Percentiles rank a stretch among this genome's conserved stretches.
These are phyloP conservation scores for Ligustrum vulgare DNA, from an alignment of 257 asterid species.

Conservation along the genomic window DNA sequence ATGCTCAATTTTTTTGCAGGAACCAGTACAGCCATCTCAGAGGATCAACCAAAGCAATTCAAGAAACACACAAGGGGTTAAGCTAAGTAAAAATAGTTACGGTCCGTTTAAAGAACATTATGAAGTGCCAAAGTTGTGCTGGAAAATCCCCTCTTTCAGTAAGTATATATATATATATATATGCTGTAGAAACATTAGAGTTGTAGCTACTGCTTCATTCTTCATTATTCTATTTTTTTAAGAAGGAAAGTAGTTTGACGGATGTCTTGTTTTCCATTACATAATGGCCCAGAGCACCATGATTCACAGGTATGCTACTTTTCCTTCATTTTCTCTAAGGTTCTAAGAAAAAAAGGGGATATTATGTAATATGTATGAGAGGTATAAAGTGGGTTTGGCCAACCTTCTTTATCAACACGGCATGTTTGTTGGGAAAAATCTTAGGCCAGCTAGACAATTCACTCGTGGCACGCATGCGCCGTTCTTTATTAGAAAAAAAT, in stretches of 20 bases:
- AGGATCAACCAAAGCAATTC: too few species aligned
- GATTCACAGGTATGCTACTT: conserved; percentile 49
- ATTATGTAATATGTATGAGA: neutral
- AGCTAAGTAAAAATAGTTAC: conserved; percentile 15
- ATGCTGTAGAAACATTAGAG: neutral
- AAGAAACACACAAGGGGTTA: conserved; percentile 26
- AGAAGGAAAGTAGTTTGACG: conserved; percentile 37
- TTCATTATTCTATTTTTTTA: neutral
- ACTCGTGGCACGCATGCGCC: neutral
- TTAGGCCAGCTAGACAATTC: neutral
- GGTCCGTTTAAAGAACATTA: conserved; percentile 34
- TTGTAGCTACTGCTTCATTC: neutral
- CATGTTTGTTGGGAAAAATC: neutral
- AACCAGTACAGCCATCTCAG: conserved; percentile 27
- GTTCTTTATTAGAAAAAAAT: too few species aligned
- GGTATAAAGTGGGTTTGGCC: neutral
- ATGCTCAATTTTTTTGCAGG: conserved; percentile 28
- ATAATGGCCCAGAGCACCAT: conserved; percentile 57
- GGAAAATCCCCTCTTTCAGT: conserved; percentile 42
- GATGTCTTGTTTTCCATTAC: conserved; percentile 53
- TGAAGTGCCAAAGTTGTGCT: conserved; percentile 43
- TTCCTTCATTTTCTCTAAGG: too few species aligned
- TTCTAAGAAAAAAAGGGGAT: neutral
- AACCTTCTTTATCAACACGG: neutral
- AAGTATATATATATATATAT: conserved; percentile 10